Base-by-base conservation (phyloP, 164 flowering plant genomes). In the Vitis rotundifolia region DNA sequence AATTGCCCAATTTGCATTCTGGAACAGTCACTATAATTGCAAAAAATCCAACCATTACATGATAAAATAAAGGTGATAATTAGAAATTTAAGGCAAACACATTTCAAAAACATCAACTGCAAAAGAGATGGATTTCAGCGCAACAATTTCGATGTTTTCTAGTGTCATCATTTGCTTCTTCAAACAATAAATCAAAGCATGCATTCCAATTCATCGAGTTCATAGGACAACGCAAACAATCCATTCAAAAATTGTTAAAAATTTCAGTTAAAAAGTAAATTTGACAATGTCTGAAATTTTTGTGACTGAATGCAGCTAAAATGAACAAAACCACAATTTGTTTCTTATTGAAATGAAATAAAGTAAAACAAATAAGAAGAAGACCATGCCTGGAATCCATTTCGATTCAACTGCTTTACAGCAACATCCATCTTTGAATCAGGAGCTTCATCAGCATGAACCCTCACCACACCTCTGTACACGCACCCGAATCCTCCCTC, bases 401-500 rank as follows among this genome's bases (percentile, higher is more conserved):
- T 83, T 9, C 95, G 88, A 81, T 90, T 83, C 71, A 94, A 63
- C 83, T 94, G 97, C 67, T 94, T 94, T 18, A 94, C 71, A 57
- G 98, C 98, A 62, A 94, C 97, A 56, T 92, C 91, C 76, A 88
- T 60, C 75, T 76, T 80, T 22, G 71, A 63, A 59, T 68, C 71
- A 56, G 54, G 13, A 31, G 5, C 49, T 50, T 65, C 70, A 14
- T 73, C 74, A 57, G 67, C 84, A 14, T 71, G 51, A 64, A 80
- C 73, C 64, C 63, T 71, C 63, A 93, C 83, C 58, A 81, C 84
- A 0, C 92, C 98, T 83, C 82, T 79, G 62, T 84, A 94, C 14
- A 94, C 98, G 64, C 88, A 87, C 0, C 98, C 98, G 71, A 92
- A 94, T 7, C 98, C 98, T 8, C 98, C 98, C 67, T 94, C 98